Base-by-base conservation (phyloP, 208 protist genomes). In the Acanthamoeba sp. region DNA sequence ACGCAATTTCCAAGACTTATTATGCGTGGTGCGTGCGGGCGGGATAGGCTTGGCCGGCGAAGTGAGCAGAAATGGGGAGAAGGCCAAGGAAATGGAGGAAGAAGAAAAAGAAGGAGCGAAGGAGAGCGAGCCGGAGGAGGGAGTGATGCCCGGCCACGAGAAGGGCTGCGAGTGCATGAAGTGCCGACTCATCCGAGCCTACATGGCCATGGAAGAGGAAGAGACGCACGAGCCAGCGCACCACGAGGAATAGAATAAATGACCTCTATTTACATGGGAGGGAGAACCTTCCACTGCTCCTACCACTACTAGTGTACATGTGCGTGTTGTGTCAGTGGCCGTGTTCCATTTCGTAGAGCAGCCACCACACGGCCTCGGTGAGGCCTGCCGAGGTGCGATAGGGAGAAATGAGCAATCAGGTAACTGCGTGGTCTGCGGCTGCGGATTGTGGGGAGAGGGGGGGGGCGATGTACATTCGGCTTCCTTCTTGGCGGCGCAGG, bases 321-420 rank as follows among this genome's bases (percentile, higher is more conserved):
- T 34, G 29, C 20, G 6, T 14, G 50, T 55, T 55, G 50, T 2
- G 50, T 71, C 64, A 71, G 24, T 38, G 69, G 14, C n/a, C 14
- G 38, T 78, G 69, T 40, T 88, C 78, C 78, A 88, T 59, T 24
- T 88, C 78, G 29, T 88, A 62, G 22, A 88, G 78, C 40, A 88
- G 78, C 78, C 78, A 88, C 78, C 78, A 88, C 78, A 57, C 45
- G 9, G 78, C 78, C 78, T 88, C 78, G 6, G 48, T 62, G 12
- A 88, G 29, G 27, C 48, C 48, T 88, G n/a, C 36, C 18, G 0
- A 78, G 1, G 27, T n/a, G n/a, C n/a, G n/a, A 55, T 18, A 1
- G 7, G 5, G 14, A 29, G 34, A 76, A 32, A 36, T 36, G 66
- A 22, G 69, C 42, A 42, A 71, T 22, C 10, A 9, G 7, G 73